Evolutionary conservation across 441 rosid species (phyloP).

Genomic region (Rhodomyrtus psidioides): DNA sequence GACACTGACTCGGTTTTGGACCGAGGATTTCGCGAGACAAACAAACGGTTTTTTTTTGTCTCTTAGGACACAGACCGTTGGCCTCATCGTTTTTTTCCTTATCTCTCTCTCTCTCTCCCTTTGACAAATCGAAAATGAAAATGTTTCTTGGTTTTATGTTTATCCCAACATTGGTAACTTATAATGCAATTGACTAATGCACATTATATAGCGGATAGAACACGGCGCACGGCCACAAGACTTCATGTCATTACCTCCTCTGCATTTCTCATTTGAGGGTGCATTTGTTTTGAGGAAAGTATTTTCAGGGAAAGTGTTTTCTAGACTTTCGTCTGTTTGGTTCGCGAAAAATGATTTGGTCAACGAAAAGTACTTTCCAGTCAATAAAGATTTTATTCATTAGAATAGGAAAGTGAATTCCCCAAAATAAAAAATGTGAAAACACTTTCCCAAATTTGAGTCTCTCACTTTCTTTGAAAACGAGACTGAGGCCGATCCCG

Average conservation of each 20-base stretch:
- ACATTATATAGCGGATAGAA: not conserved
- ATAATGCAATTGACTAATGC: not conserved
- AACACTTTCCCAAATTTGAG: too few species aligned
- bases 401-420: too few species aligned
- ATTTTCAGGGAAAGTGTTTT: too few species aligned
- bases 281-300: too few species aligned
- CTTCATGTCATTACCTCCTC: not conserved
- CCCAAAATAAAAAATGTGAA: too few species aligned
- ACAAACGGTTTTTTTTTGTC: not conserved
- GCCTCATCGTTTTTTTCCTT: not conserved
- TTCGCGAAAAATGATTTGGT: too few species aligned
- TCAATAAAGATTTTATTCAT: too few species aligned
- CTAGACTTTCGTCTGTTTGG: too few species aligned
- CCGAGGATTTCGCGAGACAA: conserved; percentile 33
- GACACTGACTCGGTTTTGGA: not conserved
- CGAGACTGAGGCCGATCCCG: too few species aligned
- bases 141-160: not conserved
- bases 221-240: not conserved
- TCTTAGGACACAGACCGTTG: not conserved
- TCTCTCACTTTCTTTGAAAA: too few species aligned
- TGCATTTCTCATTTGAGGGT: not conserved
- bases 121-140: not conserved
- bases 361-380: too few species aligned
- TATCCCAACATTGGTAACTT: not conserved
- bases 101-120: not conserved